Percentiles rank a stretch among this genome's conserved stretches.
These are phyloP conservation scores for Cucumis hystrix DNA, from an alignment of 306 rosid genomes.

Conservation along the genomic window DNA sequence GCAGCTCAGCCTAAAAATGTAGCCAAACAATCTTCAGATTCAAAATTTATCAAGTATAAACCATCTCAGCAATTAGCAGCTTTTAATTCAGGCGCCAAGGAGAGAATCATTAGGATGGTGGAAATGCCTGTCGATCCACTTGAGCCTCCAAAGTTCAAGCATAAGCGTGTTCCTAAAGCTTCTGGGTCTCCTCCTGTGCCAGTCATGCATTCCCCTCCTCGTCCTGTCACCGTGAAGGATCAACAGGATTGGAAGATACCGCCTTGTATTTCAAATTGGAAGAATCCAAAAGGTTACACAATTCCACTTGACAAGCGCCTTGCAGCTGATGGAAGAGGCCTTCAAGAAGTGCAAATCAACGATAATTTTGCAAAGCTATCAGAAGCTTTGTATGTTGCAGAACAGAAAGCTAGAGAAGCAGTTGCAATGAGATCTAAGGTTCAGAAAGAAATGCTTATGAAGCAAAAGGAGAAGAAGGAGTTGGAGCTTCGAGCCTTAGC, in stretches of 20 bases:
- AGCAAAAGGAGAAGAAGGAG: slow-evolving; percentile 80
- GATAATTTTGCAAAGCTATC: slow-evolving; percentile 82
- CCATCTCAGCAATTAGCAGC: slow-evolving; percentile 77
- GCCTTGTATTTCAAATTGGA: slow-evolving; percentile 87
- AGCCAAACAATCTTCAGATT: slow-evolving; percentile 51
- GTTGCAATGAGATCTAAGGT: slow-evolving; percentile 87
- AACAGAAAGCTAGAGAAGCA: slow-evolving; percentile 92
- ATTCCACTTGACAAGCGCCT: slow-evolving; percentile 89
- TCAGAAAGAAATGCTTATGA: slow-evolving; percentile 73
- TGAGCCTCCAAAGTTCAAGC: slow-evolving; percentile 88
- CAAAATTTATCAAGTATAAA: slow-evolving; percentile 72
- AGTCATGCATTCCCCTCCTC: slow-evolving; percentile 83
- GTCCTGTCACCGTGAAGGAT: slow-evolving; percentile 84
- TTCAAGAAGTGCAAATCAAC: slow-evolving; percentile 79
- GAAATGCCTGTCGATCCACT: slow-evolving; percentile 94
- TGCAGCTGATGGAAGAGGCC: slow-evolving; percentile 82
- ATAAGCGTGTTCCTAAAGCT: slow-evolving; percentile 84
- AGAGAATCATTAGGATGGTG: slow-evolving; percentile 80
- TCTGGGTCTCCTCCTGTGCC: slow-evolving; percentile 89
- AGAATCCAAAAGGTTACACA: slow-evolving; percentile 86
- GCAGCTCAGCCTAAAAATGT: slow-evolving; percentile 83
- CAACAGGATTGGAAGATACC: slow-evolving; percentile 96
- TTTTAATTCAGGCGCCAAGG: slow-evolving; percentile 77
- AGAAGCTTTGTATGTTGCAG: slow-evolving; percentile 69
- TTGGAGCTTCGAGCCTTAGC: slow-evolving; percentile 71